Conservation (phyloP, 257 asterid species). For the Thymus mandschuricus region DNA sequence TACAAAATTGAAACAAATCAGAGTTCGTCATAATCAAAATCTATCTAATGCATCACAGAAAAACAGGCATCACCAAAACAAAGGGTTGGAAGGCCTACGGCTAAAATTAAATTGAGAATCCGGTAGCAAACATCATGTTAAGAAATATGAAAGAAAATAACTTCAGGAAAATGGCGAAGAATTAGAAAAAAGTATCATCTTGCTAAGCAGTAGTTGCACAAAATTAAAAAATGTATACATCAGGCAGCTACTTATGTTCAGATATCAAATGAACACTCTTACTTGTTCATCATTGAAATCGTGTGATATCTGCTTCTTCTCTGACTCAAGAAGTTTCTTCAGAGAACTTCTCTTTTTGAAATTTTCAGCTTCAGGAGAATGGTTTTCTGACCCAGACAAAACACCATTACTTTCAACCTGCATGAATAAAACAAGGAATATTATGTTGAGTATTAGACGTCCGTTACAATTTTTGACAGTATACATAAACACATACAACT, state of each 20-base stretch:
- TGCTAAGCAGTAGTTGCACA: conserved; percentile 3
- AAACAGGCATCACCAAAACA: conserved; percentile 29
- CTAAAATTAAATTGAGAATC: conserved; percentile 19
- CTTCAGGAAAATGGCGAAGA: background rate
- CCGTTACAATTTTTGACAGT: conserved; percentile 44
- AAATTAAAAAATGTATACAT: conserved; percentile 7
- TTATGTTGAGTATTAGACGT: conserved; percentile 55
- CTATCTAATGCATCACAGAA: conserved; percentile 22
- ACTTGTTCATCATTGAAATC: conserved; percentile 85
- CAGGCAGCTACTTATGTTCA: conserved; percentile 8
- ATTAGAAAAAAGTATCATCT: background rate
- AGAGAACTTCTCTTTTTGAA: conserved; percentile 42
- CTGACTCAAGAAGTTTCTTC: conserved; percentile 50
- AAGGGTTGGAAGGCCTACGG: conserved; percentile 12
- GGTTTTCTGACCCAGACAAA: conserved; percentile 50
- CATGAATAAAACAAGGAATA: conserved; percentile 42
- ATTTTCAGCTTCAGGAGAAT: conserved; percentile 44
- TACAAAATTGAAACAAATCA: conserved; percentile 35
- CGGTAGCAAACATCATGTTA: conserved; percentile 20
- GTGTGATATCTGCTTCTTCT: conserved; percentile 49
- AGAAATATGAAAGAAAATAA: background rate
- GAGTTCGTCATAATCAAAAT: conserved; percentile 14
- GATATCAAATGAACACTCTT: conserved; percentile 33
- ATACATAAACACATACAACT: conserved; percentile 96
- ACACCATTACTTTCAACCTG: conserved; percentile 89